phyloP scores from a whole-genome alignment of 2,329 filamentous ascomycete species.

The Polytolypa hystricis region DNA sequence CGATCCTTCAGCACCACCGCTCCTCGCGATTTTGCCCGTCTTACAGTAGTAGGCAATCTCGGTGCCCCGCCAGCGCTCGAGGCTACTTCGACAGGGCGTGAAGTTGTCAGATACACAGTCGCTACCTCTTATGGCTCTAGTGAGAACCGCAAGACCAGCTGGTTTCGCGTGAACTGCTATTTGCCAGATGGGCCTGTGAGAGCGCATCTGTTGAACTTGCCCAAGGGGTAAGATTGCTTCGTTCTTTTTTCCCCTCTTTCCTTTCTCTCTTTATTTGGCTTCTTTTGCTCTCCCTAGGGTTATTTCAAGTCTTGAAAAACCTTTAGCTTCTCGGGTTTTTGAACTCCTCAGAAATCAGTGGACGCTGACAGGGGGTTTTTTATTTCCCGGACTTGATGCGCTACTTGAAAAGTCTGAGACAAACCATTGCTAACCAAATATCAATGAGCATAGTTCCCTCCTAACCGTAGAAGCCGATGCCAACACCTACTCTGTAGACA shows the following conservation, averaged over 20 bases:
- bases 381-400: no score
- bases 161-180: constrained; percentile 74
- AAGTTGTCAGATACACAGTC: constrained; percentile 67
- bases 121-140: constrained; percentile 55
- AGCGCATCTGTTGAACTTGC: constrained; percentile 60
- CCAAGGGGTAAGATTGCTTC: constrained; percentile 89
- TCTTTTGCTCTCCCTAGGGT: no score
- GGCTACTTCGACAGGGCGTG: constrained; percentile 57
- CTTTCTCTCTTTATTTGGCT: background rate
- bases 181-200: constrained; percentile 52
- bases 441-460: constrained; percentile 48
- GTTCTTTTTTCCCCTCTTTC: no score
- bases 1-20: constrained; percentile 69
- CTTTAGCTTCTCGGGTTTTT: no score
- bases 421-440: background rate
- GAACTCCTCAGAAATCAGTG: no score
- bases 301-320: no score
- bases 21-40: constrained; percentile 56
- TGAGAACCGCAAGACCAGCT: constrained; percentile 68
- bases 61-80: constrained; percentile 66
- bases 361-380: no score
- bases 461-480: constrained; percentile 80
- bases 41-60: constrained; percentile 80
- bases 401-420: no score
- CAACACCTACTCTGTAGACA: constrained; percentile 54